Evolutionary conservation across 306 rosid species (phyloP).

Genomic region (Arachis stenosperma): DNA sequence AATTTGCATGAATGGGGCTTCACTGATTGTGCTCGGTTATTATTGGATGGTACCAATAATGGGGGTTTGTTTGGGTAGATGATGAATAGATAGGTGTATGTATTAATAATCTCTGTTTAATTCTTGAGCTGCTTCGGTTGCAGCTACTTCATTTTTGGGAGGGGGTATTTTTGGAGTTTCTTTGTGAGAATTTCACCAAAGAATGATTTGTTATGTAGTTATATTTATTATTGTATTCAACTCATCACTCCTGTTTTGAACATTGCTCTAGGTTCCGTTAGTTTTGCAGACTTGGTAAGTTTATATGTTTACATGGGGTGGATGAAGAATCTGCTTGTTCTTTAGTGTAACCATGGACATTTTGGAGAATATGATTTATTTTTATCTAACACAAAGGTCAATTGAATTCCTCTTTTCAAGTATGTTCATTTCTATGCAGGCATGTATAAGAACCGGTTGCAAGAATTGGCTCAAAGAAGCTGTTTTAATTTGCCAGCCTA

Average conservation of each 20-base stretch:
- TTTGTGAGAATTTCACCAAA: background rate
- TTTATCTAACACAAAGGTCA: too few species aligned
- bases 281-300: conserved; percentile 21
- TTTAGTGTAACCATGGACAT: background rate
- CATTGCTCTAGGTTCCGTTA: conserved; percentile 14
- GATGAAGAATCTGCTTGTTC: conserved; percentile 26
- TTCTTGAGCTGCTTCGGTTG: conserved; percentile 6
- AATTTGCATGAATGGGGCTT: conserved; percentile 17
- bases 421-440: conserved; percentile 48
- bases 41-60: background rate
- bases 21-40: conserved; percentile 7
- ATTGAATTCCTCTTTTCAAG: too few species aligned
- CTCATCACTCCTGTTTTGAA: background rate
- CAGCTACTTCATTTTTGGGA: conserved; percentile 12
- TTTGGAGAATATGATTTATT: conserved; percentile 14
- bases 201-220: conserved; percentile 13
- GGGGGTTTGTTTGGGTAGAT: conserved; percentile 8
- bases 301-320: conserved; percentile 7
- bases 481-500: conserved; percentile 88
- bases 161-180: conserved; percentile 15
- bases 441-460: conserved; percentile 77
- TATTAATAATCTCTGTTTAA: background rate
- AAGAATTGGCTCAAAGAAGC: conserved; percentile 93
- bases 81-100: background rate
- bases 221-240: background rate